Evolutionary conservation across 768 basidiomycete genomes (phyloP).

Genomic region (Suillus discolor): DNA sequence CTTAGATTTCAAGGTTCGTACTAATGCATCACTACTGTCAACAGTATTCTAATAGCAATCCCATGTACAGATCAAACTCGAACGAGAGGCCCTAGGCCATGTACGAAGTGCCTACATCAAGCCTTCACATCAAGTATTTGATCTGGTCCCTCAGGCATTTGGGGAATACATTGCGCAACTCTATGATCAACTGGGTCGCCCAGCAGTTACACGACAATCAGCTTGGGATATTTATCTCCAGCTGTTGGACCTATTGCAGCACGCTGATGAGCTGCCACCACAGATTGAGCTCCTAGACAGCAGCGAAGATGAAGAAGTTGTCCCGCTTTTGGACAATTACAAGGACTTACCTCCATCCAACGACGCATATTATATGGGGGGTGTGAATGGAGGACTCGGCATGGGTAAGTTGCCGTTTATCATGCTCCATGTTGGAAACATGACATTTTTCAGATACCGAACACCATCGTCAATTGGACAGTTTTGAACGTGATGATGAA

Average conservation of each 20-base stretch:
- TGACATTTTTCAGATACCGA: background rate
- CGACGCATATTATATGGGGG: constrained; percentile 4
- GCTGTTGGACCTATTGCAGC: background rate
- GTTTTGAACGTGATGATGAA: background rate
- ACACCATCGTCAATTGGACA: background rate
- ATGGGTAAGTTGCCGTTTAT: background rate
- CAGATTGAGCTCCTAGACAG: background rate
- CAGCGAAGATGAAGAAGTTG: background rate
- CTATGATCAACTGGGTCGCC: constrained; percentile 25
- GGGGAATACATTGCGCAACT: constrained; percentile 10
- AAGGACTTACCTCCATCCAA: background rate
- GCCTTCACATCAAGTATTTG: constrained; percentile 24
- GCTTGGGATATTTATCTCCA: constrained; percentile 23
- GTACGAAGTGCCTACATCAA: constrained; percentile 32
- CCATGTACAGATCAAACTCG: background rate
- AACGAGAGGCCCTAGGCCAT: constrained; percentile 5
- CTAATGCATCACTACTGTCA: background rate
- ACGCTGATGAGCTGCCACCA: no score
- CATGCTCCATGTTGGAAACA: background rate
- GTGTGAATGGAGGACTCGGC: background rate
- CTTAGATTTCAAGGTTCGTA: constrained; percentile 38
- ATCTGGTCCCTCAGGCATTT: constrained; percentile 24
- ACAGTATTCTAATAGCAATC: no score
- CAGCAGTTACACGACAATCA: constrained; percentile 16
- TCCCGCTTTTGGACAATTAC: background rate